phyloP scores from a whole-genome alignment of 371 early-diverging fungal genomes.

The Syncephalastrum monosporum region DNA sequence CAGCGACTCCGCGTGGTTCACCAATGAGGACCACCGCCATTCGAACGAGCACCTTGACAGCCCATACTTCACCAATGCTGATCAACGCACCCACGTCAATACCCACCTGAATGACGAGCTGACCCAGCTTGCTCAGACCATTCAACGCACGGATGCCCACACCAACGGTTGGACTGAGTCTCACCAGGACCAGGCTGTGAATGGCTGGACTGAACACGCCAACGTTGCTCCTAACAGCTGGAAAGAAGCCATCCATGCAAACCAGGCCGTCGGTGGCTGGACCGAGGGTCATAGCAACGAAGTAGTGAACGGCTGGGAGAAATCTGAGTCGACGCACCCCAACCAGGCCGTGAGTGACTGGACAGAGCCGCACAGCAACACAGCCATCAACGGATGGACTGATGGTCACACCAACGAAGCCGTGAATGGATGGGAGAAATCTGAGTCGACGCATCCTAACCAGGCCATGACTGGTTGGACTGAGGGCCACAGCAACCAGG shows the following conservation, averaged over 20 bases:
- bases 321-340: slow-evolving; percentile 3
- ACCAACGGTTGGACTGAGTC: slow-evolving; percentile 7
- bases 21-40: slow-evolving; percentile 16
- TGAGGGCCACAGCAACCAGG: slow-evolving; percentile 2
- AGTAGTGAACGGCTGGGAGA: not conserved
- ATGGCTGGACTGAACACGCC: slow-evolving; percentile 1
- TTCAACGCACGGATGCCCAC: not conserved
- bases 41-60: not conserved
- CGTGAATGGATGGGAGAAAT: not conserved
- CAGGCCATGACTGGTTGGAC: not conserved
- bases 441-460: slow-evolving; percentile 1
- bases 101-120: slow-evolving; percentile 2
- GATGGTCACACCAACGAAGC: not conserved
- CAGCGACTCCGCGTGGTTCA: slow-evolving; percentile 22
- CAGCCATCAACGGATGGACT: not conserved
- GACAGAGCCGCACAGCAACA: not conserved
- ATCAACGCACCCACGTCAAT: slow-evolving; percentile 16
- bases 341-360: not conserved
- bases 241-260: not conserved
- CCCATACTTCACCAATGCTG: slow-evolving; percentile 14
- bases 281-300: not conserved
- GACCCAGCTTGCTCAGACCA: not conserved
- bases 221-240: not conserved
- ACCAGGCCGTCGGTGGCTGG: not conserved
- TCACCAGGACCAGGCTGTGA: not conserved